phyloP scores from a whole-genome alignment of 1,284 basidiomycete species.

The Ustilago hordei region DNA sequence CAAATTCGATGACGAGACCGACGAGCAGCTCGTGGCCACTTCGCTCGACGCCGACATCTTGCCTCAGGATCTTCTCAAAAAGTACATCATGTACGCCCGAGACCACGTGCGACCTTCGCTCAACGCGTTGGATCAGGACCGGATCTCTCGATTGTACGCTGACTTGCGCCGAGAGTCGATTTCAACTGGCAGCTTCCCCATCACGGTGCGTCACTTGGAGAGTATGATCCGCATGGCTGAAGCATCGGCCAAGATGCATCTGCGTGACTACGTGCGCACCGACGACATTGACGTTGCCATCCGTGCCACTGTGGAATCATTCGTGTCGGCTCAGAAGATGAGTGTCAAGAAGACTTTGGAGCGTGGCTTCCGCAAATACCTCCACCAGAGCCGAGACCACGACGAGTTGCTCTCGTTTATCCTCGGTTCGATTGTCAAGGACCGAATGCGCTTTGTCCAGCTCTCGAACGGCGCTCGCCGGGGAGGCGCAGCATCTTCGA shows the following conservation, averaged over 20 bases:
- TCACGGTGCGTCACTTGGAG: slow-evolving; percentile 96
- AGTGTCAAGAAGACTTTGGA: slow-evolving; percentile 98
- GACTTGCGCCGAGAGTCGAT: slow-evolving; percentile 95
- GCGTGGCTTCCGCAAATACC: slow-evolving; percentile 91
- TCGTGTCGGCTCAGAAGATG: slow-evolving; percentile 96
- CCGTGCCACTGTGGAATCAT: slow-evolving; percentile 91
- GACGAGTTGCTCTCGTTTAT: slow-evolving; percentile 95
- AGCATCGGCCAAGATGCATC: slow-evolving; percentile 97
- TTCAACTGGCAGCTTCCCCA: slow-evolving; percentile 96
- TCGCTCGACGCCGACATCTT: slow-evolving; percentile 90
- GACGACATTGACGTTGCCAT: slow-evolving; percentile 99
- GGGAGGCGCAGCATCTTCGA: slow-evolving; percentile 19
- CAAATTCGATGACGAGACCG: slow-evolving; percentile 84
- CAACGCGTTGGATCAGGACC: slow-evolving; percentile 94
- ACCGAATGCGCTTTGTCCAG: slow-evolving; percentile 81
- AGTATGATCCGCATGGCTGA: slow-evolving; percentile 99
- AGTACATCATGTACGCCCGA: slow-evolving; percentile 99
- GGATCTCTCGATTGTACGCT: slow-evolving; percentile 92
- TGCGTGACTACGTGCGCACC: slow-evolving; percentile 92
- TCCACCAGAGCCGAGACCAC: slow-evolving; percentile 90
- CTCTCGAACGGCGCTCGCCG: slow-evolving; percentile 64
- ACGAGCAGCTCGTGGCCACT: slow-evolving; percentile 88
- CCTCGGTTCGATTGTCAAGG: slow-evolving; percentile 93
- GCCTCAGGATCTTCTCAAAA: slow-evolving; percentile 94
- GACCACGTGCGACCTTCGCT: slow-evolving; percentile 92